phyloP scores from a whole-genome alignment of 805 yeast species.

The Wickerhamomyces sydowiorum region DNA sequence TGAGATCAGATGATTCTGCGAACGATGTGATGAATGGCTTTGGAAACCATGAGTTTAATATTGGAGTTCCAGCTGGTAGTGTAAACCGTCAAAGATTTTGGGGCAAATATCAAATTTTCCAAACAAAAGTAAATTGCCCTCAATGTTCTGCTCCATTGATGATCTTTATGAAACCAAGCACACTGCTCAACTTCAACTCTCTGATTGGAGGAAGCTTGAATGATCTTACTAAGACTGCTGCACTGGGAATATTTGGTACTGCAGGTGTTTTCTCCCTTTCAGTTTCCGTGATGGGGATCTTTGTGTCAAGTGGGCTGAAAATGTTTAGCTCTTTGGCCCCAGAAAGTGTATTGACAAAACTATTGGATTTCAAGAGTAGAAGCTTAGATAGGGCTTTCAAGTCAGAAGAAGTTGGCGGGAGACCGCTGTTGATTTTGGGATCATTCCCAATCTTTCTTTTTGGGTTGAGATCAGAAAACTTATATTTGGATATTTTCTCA shows the following conservation, averaged over 20 bases:
- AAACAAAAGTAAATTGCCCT: conserved; percentile 26
- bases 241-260: conserved; percentile 12
- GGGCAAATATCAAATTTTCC: conserved; percentile 1
- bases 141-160: conserved; percentile 30
- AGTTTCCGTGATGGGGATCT: conserved; percentile 14
- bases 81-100: neutral
- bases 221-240: neutral
- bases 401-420: conserved; percentile 4
- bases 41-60: neutral
- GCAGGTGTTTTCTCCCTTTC: conserved; percentile 18
- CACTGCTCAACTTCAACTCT: conserved; percentile 7
- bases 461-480: conserved; percentile 15
- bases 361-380: conserved; percentile 21
- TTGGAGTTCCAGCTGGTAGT: neutral
- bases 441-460: conserved; percentile 26
- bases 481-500: conserved; percentile 4
- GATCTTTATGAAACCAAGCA: conserved; percentile 17
- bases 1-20: conserved; percentile 1
- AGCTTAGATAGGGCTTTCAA: conserved; percentile 6
- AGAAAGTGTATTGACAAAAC: conserved; percentile 23
- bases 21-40: neutral
- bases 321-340: conserved; percentile 25
- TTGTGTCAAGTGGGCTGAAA: conserved; percentile 25
- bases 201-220: conserved; percentile 13
- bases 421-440: conserved; percentile 16